Percentiles rank a stretch among this genome's conserved stretches.
These are phyloP conservation scores for Typha latifolia DNA, from an alignment of 176 grass and related monocot genomes.

Conservation along the genomic window DNA sequence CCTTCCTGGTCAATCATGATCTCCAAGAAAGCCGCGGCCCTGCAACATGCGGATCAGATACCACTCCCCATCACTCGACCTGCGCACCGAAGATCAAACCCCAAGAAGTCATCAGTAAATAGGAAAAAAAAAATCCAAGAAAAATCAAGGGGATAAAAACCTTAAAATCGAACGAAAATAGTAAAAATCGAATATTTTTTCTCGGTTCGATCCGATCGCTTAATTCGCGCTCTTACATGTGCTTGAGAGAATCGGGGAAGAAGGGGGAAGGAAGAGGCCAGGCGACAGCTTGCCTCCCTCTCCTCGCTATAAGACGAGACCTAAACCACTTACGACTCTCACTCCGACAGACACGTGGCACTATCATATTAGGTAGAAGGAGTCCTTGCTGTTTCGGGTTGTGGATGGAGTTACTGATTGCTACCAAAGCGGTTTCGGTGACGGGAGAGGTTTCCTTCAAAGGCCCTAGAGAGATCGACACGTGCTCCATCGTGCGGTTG, in stretches of 20 bases:
- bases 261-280: neutral
- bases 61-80: slow-evolving; percentile 15
- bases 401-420: neutral
- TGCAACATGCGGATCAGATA: neutral
- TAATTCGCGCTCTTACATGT: slow-evolving; percentile 9
- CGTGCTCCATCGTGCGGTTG: neutral
- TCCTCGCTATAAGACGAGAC: slow-evolving; percentile 8
- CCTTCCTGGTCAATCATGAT: slow-evolving; percentile 20
- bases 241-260: slow-evolving; percentile 9
- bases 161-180: neutral
- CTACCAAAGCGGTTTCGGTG: neutral
- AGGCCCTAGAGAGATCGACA: neutral
- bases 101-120: neutral
- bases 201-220: neutral
- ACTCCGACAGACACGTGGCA: neutral
- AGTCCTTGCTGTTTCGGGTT: neutral
- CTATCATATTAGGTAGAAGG: neutral
- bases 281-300: slow-evolving; percentile 16
- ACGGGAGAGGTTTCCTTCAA: neutral
- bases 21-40: slow-evolving; percentile 10
- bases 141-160: neutral
- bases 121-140: slow-evolving; percentile 6
- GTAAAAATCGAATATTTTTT: neutral
- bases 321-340: neutral
- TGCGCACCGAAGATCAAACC: neutral